Evolutionary conservation across 2,329 filamentous ascomycete genomes (phyloP), one percentile per base, ranked within the genome.

Genomic region (Waltergamsia citrina): DNA sequence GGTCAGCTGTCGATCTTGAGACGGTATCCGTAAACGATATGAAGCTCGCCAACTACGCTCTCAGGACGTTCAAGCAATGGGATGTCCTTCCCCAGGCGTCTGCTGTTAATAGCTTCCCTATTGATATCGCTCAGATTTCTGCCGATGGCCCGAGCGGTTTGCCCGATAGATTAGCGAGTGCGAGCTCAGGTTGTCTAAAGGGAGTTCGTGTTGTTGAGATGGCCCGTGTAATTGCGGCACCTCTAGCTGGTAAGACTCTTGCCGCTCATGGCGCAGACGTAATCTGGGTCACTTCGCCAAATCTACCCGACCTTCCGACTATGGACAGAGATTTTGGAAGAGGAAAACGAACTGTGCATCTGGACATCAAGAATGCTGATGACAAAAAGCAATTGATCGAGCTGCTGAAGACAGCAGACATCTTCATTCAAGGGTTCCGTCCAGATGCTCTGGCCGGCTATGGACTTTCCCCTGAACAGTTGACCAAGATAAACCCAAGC

Each of bases 181-280:
- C 17, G 10, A 23, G 15, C 9, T 23, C 32, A n/a, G 25, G 38
- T 12, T 60, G 57, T 50, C 44, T 73, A 62, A 25, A 62, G 53
- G 80, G 80, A 1, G 63, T 85, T 44, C 76, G 77, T 36, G 79
- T 85, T 6, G 63, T 86, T 6, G 81, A 86, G 50, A 59, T 85
- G 32, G 81, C 77, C 46, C 74, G 81, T 14, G 74, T 85, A 37
- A 83, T 86, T 40, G 81, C 81, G 9, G 80, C 78, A 0, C 80
- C 81, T 9, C 71, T 77, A 2, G 77, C 83, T 35, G 74, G 74
- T 9, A 71, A 75, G 26, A 73, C 73, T 0, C 66, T 86, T 1
- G 79, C 79, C 14, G 79, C 81, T 33, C 77, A 84, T 47, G 81
- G 81, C 7, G 81, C 81, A 7, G 69, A 77, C 34, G 79, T 86